Percentiles rank a stretch among this genome's conserved stretches.
phyloP scores from a whole-genome alignment of 2,329 filamentous ascomycete species.

The Ascochyta rabiei region DNA sequence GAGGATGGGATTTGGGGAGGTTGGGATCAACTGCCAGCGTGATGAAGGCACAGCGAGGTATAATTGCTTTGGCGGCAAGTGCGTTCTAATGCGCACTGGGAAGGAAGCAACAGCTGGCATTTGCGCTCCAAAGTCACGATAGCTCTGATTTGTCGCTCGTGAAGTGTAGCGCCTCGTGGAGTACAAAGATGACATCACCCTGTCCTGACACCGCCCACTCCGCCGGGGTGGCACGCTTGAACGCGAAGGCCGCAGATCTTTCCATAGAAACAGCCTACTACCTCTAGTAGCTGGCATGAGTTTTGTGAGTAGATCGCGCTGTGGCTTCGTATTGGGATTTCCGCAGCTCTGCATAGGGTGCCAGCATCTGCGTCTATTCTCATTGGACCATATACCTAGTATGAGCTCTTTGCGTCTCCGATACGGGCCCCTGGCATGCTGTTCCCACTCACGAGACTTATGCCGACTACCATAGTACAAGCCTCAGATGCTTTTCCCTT shows the following conservation, averaged over 20 bases:
- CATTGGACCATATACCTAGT: too few relatives aligned
- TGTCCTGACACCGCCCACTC: slow-evolving; percentile 5
- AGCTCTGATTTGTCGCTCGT: slow-evolving; percentile 5
- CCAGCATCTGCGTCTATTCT: too few relatives aligned
- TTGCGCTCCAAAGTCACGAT: slow-evolving; percentile 15
- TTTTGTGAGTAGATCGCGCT: too few relatives aligned
- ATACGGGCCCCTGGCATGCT: too few relatives aligned
- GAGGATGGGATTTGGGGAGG: slow-evolving; percentile 2
- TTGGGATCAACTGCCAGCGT: background rate
- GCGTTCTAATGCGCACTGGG: background rate
- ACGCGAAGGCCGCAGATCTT: background rate
- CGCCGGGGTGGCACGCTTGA: background rate
- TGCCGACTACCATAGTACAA: too few relatives aligned
- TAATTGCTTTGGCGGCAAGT: slow-evolving; percentile 7
- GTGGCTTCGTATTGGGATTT: too few relatives aligned
- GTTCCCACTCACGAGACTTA: too few relatives aligned
- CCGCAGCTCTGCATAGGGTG: too few relatives aligned
- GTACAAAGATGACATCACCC: slow-evolving; percentile 9
- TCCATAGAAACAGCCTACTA: background rate
- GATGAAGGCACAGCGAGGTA: slow-evolving; percentile 1
- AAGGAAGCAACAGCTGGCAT: slow-evolving; percentile 15
- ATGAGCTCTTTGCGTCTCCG: too few relatives aligned
- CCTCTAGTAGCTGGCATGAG: too few relatives aligned
- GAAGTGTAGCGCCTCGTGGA: slow-evolving; percentile 3
- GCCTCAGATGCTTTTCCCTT: background rate